Evolutionary conservation across 2,329 filamentous ascomycete genomes (phyloP).

Genomic region (Cercospora zeae-maydis): DNA sequence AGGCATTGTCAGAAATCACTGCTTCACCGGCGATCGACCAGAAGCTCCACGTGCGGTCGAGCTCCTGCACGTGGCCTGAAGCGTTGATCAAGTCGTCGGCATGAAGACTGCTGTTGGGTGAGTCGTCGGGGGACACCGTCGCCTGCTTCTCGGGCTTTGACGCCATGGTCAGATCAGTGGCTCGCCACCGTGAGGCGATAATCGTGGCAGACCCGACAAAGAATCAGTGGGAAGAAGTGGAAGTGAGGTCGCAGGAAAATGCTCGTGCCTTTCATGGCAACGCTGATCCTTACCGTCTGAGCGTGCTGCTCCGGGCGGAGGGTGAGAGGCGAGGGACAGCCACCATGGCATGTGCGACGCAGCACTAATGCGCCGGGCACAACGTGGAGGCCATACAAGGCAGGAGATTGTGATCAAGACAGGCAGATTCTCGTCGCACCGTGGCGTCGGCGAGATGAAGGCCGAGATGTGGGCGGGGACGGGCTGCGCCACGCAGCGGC

Average conservation of each 20-base stretch:
- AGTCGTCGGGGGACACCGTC: background rate
- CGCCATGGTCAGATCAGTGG: background rate
- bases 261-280: background rate
- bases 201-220: background rate
- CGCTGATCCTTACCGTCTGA: background rate
- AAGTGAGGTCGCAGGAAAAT: background rate
- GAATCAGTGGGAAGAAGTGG: background rate
- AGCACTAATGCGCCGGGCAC: background rate
- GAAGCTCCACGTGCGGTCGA: slow-evolving; percentile 50
- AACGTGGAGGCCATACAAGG: background rate
- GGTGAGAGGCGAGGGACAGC: background rate
- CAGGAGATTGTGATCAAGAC: background rate
- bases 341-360: background rate
- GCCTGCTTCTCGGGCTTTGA: background rate
- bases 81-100: slow-evolving; percentile 43
- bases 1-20: slow-evolving; percentile 37
- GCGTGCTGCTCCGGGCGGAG: background rate
- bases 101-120: background rate
- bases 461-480: background rate
- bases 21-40: slow-evolving; percentile 47
- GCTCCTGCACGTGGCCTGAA: slow-evolving; percentile 51
- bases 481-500: background rate
- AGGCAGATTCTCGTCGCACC: background rate
- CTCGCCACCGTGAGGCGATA: background rate
- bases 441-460: background rate